Conservation (phyloP, 495 filamentous ascomycete genomes). For the Aspergillus ellipticus region DNA sequence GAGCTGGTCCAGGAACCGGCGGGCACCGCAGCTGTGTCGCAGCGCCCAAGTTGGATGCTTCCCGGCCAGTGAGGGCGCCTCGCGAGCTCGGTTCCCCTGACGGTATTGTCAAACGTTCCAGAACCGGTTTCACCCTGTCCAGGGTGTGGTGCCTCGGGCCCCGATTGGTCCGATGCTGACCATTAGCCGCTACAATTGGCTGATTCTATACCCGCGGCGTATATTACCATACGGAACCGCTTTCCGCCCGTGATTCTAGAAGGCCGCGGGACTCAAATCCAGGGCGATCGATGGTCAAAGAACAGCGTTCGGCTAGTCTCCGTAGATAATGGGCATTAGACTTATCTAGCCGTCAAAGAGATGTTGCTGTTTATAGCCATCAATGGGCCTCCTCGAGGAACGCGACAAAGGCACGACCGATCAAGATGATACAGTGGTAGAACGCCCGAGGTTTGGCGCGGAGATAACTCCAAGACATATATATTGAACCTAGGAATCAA, state of each 20-base stretch:
- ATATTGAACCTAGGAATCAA: too few species aligned
- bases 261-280: not conserved
- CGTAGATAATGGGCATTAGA: not conserved
- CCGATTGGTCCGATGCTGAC: not conserved
- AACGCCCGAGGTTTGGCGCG: too few species aligned
- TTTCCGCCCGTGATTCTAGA: constrained; percentile 1
- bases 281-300: not conserved
- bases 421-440: too few species aligned
- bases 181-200: not conserved
- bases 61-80: not conserved
- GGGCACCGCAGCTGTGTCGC: too few species aligned
- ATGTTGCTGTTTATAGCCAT: too few species aligned
- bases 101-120: constrained; percentile 4
- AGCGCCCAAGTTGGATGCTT: not conserved
- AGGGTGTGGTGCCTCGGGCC: not conserved
- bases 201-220: not conserved
- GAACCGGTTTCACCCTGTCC: constrained; percentile 6
- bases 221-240: constrained; percentile 3
- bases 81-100: not conserved
- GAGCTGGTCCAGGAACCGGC: not conserved
- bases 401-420: too few species aligned
- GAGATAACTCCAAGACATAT: too few species aligned
- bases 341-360: too few species aligned
- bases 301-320: not conserved
- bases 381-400: too few species aligned